phyloP scores from a whole-genome alignment of 2,329 filamentous ascomycete species.

The Furcasterigmium sp. region DNA sequence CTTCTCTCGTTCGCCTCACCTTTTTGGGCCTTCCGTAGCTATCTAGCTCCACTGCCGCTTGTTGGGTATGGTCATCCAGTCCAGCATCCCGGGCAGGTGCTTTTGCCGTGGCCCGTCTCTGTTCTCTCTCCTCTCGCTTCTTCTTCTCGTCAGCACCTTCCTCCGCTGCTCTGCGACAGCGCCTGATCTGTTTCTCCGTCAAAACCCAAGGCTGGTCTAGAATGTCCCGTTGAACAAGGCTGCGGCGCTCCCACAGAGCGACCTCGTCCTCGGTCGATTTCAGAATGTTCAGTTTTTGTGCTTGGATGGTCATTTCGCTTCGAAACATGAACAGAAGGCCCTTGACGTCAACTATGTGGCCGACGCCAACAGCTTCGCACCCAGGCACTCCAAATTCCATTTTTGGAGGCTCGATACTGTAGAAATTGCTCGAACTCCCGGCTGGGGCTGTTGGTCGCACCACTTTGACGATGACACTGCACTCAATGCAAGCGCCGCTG shows the following conservation, averaged over 20 bases:
- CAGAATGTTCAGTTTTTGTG: slow-evolving; percentile 44
- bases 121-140: slow-evolving; percentile 7
- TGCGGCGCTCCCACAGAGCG: slow-evolving; percentile 51
- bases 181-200: slow-evolving; percentile 39
- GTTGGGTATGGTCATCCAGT: too few species aligned
- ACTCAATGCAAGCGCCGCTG: slow-evolving; percentile 55
- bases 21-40: neutral
- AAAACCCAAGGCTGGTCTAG: slow-evolving; percentile 52
- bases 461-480: slow-evolving; percentile 21
- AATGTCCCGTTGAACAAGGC: slow-evolving; percentile 42
- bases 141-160: slow-evolving; percentile 17
- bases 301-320: slow-evolving; percentile 43
- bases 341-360: slow-evolving; percentile 52
- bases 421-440: neutral
- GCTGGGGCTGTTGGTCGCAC: slow-evolving; percentile 3
- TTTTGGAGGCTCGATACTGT: neutral
- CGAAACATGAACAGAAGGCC: slow-evolving; percentile 44
- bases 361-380: slow-evolving; percentile 38
- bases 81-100: too few species aligned
- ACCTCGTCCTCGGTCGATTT: slow-evolving; percentile 52
- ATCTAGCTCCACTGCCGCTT: neutral
- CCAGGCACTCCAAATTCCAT: slow-evolving; percentile 3
- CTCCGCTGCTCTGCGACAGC: slow-evolving; percentile 41
- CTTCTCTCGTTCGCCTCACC: too few species aligned
- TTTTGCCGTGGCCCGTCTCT: neutral